Evolutionary conservation across 2,329 filamentous ascomycete species (phyloP).

Genomic region (Madurella mycetomatis): DNA sequence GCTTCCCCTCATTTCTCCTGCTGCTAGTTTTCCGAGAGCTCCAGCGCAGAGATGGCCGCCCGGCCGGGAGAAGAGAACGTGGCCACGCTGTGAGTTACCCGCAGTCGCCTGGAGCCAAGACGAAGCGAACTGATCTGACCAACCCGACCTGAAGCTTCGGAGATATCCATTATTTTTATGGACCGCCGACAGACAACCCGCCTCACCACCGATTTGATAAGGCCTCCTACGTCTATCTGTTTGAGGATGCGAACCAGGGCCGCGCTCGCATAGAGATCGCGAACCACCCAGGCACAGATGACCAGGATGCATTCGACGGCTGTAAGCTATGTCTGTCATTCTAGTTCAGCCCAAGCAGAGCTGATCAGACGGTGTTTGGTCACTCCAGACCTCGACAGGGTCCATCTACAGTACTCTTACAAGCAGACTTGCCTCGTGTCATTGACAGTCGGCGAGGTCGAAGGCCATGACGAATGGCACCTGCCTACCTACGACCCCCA

Average conservation of each 20-base stretch:
- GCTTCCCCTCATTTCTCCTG: slow-evolving; percentile 5
- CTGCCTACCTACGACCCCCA: slow-evolving; percentile 66
- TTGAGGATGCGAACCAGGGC: slow-evolving; percentile 64
- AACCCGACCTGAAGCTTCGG: slow-evolving; percentile 53
- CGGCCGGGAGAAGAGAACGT: slow-evolving; percentile 45
- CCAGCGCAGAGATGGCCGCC: slow-evolving; percentile 36
- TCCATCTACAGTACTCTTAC: slow-evolving; percentile 65
- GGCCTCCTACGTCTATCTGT: slow-evolving; percentile 74
- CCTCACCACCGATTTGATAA: slow-evolving; percentile 79
- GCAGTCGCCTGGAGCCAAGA: not conserved
- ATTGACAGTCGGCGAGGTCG: slow-evolving; percentile 54
- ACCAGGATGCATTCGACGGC: slow-evolving; percentile 77
- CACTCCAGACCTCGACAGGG: slow-evolving; percentile 57
- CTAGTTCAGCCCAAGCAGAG: not conserved
- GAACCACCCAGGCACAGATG: slow-evolving; percentile 66
- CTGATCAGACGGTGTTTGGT: slow-evolving; percentile 16
- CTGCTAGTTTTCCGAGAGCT: not conserved
- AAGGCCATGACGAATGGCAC: slow-evolving; percentile 63
- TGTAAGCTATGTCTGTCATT: slow-evolving; percentile 47
- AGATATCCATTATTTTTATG: slow-evolving; percentile 76
- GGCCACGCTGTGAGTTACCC: slow-evolving; percentile 39
- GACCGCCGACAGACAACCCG: slow-evolving; percentile 59
- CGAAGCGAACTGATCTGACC: slow-evolving; percentile 21
- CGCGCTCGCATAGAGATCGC: slow-evolving; percentile 71
- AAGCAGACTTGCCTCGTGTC: slow-evolving; percentile 69